Percentiles rank a stretch among this genome's conserved stretches.
phyloP scores from a whole-genome alignment of 805 yeast genomes.

The Starmerella sirachaensis region DNA sequence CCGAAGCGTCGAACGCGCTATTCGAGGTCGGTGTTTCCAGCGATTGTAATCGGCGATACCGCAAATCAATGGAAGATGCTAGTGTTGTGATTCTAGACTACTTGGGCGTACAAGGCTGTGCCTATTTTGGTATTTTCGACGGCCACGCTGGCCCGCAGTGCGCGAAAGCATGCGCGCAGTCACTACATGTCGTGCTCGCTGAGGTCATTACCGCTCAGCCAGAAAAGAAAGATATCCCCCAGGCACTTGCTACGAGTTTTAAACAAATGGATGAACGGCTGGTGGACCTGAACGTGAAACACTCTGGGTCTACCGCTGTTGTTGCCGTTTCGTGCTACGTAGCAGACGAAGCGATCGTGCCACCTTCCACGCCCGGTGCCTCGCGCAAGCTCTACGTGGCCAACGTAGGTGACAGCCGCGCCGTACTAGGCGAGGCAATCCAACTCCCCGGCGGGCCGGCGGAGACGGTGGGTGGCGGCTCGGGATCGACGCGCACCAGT shows the following conservation, averaged over 20 bases:
- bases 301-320: slow-evolving; percentile 90
- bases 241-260: slow-evolving; percentile 57
- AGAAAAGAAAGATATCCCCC: slow-evolving; percentile 35
- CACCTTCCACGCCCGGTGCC: slow-evolving; percentile 5
- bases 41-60: slow-evolving; percentile 64
- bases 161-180: slow-evolving; percentile 89
- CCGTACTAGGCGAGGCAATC: slow-evolving; percentile 43
- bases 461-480: not conserved
- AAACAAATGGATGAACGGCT: slow-evolving; percentile 62
- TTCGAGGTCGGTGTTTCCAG: slow-evolving; percentile 88
- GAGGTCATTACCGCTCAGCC: slow-evolving; percentile 29
- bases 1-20: slow-evolving; percentile 24
- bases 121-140: slow-evolving; percentile 89
- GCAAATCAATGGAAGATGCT: slow-evolving; percentile 92
- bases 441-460: not conserved
- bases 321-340: slow-evolving; percentile 90
- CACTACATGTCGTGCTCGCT: slow-evolving; percentile 53
- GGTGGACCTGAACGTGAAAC: slow-evolving; percentile 47
- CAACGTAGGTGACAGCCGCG: slow-evolving; percentile 87
- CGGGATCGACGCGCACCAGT: no score
- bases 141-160: slow-evolving; percentile 95
- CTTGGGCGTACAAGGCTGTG: slow-evolving; percentile 75
- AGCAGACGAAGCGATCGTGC: slow-evolving; percentile 12
- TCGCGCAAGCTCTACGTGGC: slow-evolving; percentile 75
- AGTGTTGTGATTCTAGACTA: slow-evolving; percentile 87